Percentiles rank a stretch among this genome's conserved stretches.
These are phyloP conservation scores for Aspergillus bertholletiae DNA, from an alignment of 495 filamentous ascomycete species.

Conservation along the genomic window DNA sequence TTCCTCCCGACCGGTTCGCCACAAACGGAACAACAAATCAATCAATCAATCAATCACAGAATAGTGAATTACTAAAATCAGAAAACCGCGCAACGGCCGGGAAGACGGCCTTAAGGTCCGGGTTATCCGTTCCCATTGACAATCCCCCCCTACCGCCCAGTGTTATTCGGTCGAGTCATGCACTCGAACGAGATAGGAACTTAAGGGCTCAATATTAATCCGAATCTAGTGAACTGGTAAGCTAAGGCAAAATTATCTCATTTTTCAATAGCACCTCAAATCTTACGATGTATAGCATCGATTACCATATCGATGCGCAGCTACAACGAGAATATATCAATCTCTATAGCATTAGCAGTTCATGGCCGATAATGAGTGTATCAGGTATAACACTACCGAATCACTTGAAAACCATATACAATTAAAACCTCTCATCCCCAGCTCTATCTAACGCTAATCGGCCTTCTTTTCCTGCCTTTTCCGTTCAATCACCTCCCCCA, in stretches of 20 bases:
- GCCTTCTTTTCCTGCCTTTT: slow-evolving; percentile 33
- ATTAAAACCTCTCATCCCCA: neutral
- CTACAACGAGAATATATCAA: neutral
- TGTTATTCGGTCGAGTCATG: neutral
- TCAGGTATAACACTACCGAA: neutral
- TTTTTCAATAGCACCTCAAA: neutral
- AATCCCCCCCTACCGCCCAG: neutral
- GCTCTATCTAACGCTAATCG: slow-evolving; percentile 6
- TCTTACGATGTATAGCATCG: too few species aligned
- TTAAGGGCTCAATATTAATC: slow-evolving; percentile 1
- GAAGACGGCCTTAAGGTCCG: neutral
- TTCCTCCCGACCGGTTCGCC: slow-evolving; percentile 19
- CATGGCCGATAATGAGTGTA: neutral
- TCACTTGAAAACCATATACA: neutral
- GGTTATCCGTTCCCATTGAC: neutral
- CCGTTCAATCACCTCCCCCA: slow-evolving; percentile 59
- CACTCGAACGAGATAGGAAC: neutral
- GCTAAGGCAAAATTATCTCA: neutral
- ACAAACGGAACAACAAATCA: slow-evolving; percentile 10
- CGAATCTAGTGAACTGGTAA: neutral
- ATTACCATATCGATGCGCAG: neutral
- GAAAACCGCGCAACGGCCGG: neutral
- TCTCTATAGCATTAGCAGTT: neutral
- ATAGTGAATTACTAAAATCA: neutral
- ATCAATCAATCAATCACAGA: slow-evolving; percentile 6